These are phyloP conservation scores for Arabidopsis hybrid DNA, from an alignment of 441 rosid species.

Conservation along the genomic window DNA sequence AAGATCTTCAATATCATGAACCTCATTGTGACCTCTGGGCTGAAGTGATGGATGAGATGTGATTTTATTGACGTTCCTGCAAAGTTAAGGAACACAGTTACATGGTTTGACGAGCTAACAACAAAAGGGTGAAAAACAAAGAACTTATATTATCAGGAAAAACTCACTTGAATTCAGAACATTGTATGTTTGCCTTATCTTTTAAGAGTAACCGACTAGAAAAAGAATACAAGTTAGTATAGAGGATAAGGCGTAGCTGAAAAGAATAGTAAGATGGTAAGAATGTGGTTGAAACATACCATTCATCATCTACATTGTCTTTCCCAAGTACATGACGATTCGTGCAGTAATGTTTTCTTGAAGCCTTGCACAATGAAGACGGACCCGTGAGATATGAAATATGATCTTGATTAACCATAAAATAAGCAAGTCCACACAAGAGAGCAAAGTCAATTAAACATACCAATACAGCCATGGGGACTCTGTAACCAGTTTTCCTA, in stretches of 20 bases:
- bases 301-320: constrained; percentile 93
- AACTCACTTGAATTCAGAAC: constrained; percentile 85
- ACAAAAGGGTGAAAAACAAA: constrained; percentile 27
- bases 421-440: constrained; percentile 6
- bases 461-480: constrained; percentile 98
- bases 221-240: constrained; percentile 44
- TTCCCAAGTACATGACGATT: constrained; percentile 62
- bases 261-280: constrained; percentile 10
- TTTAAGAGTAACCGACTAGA: constrained; percentile 81
- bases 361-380: constrained; percentile 63
- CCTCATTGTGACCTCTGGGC: constrained; percentile 92
- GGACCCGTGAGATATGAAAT: not conserved
- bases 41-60: constrained; percentile 83
- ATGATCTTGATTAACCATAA: not conserved
- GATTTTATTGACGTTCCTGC: constrained; percentile 78
- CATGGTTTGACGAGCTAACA: constrained; percentile 22
- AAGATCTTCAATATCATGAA: constrained; percentile 97
- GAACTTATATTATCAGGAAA: constrained; percentile 26
- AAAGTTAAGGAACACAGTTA: constrained; percentile 34
- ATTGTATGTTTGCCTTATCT: constrained; percentile 59
- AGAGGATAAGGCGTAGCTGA: constrained; percentile 15
- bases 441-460: not conserved
- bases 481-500: constrained; percentile 87
- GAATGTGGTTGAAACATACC: constrained; percentile 54
- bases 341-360: constrained; percentile 93